Base-by-base conservation (phyloP, 106 monocot species). In the Phalaenopsis equestris region DNA sequence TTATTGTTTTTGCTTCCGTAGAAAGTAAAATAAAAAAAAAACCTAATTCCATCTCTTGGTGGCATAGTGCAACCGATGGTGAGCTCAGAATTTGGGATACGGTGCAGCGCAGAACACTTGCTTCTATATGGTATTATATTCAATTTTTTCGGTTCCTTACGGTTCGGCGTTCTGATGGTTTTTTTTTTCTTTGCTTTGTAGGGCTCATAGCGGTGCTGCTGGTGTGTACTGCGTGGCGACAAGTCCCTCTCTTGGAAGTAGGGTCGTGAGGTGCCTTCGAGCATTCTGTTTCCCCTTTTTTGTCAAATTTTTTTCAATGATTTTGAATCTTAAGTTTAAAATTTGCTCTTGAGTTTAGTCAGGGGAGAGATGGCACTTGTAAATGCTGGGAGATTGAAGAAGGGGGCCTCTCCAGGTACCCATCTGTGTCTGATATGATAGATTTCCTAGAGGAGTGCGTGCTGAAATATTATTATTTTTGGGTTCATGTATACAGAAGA, bases 351-450 rank as follows among this genome's bases (percentile, higher is more conserved):
- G 55, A 21, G 56, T 84, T 80, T 81, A 97, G 97, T 86, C 94
- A 94, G 82, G 97, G 97, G 7, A 87, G 97, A 83, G 97, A 98
- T 84, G 97, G 94, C 41, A 88, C 89, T 47, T 92, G 92, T 77
- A 98, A 94, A 76, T 98, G 87, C 72, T 98, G 97, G 97, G 90
- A 77, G 37, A 72, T 98, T 73, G 82, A 81, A 77, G 97, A 90
- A 86, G 80, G 89, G 21, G 94, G 90, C 15, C 81, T 98, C 41
- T 94, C 87, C 16, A 89, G 90, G 97, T 97, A 84, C 45, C 47
- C 8, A 3, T 21, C 21, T 36, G 36, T 17, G 39, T 8, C 8
- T 42, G 1, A 74, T 73, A 38, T 78, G 1, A 67, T 43, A 41
- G 41, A 74, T 42, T 41, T 42, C 18, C 12, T 74, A 17, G 10